Evolutionary conservation across 305 asterid genomes (phyloP), one percentile per base, ranked within the genome.

Genomic region (Andrographis paniculata): DNA sequence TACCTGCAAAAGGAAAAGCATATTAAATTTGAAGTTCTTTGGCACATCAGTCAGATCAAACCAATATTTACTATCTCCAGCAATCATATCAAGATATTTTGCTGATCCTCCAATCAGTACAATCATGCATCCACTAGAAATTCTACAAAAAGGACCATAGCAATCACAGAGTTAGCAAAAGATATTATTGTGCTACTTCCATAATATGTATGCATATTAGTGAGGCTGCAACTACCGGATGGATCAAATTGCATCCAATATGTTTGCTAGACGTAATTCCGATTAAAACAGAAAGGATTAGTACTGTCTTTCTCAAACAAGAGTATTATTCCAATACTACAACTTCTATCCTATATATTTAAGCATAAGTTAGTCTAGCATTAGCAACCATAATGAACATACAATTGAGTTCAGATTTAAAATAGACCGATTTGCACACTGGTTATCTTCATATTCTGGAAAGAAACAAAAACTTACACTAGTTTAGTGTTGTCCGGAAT

Each of bases 401-500:
- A 5, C 42, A 37, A 13, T 13, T 13, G 39, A 21, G 18, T 35
- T 19, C 27, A 1, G 20, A 16, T 47, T 38, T 33, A 40, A 55
- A 39, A 24, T 20, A 23, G 22, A 22, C 17, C 38, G 18, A 14
- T n/a, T 13, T 37, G 42, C 42, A n/a, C n/a, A n/a, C n/a, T n/a
- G n/a, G n/a, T n/a, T n/a, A n/a, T n/a, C n/a, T n/a, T n/a, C n/a
- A n/a, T n/a, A n/a, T n/a, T n/a, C n/a, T n/a, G n/a, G n/a, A n/a
- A n/a, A n/a, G n/a, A n/a, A n/a, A n/a, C 12, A 22, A 43, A 37
- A 35, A 65, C 98, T 71, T 77, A 91, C 96, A 91, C 98, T 30
- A 91, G 72, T 48, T 52, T 53, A 60, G 92, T 86, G 64, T 86
- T 83, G 63, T 91, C 98, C 39, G 98, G 96, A 76, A 91, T 91